Percentiles rank a stretch among this genome's conserved stretches.
Conservation (phyloP, 2,329 filamentous ascomycete genomes). For the Cladorrhinum sp. region DNA sequence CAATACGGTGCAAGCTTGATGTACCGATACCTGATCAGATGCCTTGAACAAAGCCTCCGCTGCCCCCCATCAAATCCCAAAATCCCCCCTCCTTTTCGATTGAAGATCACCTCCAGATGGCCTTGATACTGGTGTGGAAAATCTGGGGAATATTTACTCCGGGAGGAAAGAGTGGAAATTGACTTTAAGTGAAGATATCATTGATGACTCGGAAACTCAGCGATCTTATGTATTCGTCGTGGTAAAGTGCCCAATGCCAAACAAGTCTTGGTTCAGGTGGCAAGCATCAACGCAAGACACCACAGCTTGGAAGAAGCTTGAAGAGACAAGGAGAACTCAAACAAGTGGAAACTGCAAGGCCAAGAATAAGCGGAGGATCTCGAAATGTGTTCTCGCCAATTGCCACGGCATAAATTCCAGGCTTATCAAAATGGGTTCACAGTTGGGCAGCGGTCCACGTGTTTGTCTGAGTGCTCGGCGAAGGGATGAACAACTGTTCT, state of each 20-base stretch:
- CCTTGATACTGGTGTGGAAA: background rate
- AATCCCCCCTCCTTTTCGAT: background rate
- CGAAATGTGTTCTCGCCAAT: background rate
- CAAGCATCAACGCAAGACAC: background rate
- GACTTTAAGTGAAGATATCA: background rate
- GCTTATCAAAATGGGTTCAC: no score
- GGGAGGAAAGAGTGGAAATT: background rate
- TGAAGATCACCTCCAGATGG: background rate
- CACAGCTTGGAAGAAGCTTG: background rate
- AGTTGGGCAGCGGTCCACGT: background rate
- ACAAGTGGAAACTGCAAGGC: background rate
- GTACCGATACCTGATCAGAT: slow-evolving; percentile 21
- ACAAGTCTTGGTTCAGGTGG: background rate
- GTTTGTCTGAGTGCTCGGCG: background rate
- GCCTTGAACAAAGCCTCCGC: background rate
- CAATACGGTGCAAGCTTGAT: background rate
- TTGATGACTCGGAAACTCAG: background rate
- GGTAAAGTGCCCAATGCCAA: background rate
- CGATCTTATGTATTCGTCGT: background rate
- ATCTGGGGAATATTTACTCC: background rate
- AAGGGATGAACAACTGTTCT: background rate
- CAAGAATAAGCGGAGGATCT: background rate
- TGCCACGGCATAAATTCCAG: background rate
- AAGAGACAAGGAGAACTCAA: background rate
- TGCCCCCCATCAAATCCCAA: slow-evolving; percentile 5